A percentile compares a stretch with the other conserved stretches of the same genome.
Conservation (phyloP, 805 yeast species). For the Candida sakaeoensis region DNA sequence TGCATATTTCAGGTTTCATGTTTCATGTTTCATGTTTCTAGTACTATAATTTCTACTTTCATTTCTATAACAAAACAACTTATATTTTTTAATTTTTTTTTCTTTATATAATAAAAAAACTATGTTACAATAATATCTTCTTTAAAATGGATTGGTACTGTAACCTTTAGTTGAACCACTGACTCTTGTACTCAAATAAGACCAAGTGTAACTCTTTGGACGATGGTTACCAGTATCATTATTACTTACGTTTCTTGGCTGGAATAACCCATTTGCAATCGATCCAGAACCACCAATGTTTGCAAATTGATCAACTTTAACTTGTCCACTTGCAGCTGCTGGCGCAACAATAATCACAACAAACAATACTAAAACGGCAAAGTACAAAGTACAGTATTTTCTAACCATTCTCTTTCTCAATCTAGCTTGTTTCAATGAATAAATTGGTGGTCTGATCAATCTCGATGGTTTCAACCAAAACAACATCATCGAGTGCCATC, state of each 20-base stretch:
- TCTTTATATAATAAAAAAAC: no score
- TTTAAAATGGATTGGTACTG: constrained; percentile 48
- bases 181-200: constrained; percentile 43
- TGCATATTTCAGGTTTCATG: no score
- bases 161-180: constrained; percentile 45
- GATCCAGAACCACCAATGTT: constrained; percentile 22
- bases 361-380: constrained; percentile 64
- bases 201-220: constrained; percentile 24
- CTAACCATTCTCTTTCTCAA: constrained; percentile 96
- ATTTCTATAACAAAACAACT: constrained; percentile 3
- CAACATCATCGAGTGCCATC: constrained; percentile 97
- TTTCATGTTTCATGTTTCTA: no score
- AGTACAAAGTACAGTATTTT: constrained; percentile 83
- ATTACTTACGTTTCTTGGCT: constrained; percentile 77
- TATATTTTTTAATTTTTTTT: constrained; percentile 2
- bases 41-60: neutral
- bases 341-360: constrained; percentile 84
- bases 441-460: constrained; percentile 97
- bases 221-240: constrained; percentile 66
- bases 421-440: constrained; percentile 92
- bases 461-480: constrained; percentile 98
- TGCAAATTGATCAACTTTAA: constrained; percentile 35
- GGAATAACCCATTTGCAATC: constrained; percentile 68
- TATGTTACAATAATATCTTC: no score
- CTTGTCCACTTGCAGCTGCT: constrained; percentile 69